Evolutionary conservation across 2,329 filamentous ascomycete species (phyloP).

Genomic region (Pestalotiopsis fici): DNA sequence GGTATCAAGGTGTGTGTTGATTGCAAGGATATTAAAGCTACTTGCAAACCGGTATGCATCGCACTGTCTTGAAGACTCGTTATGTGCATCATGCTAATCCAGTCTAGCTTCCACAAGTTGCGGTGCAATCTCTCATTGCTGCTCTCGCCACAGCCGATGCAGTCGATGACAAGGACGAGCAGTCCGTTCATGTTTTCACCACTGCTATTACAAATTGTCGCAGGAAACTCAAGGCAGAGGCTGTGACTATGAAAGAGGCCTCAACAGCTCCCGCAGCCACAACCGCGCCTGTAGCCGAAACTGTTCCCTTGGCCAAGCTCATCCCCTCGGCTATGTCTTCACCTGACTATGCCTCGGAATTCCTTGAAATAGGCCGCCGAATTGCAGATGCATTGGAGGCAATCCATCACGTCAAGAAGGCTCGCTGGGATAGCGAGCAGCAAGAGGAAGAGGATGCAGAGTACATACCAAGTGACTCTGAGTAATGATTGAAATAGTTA

Average conservation of each 20-base stretch:
- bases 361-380: not conserved
- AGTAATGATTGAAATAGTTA: too few species aligned
- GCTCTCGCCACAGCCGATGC: not conserved
- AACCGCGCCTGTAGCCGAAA: not conserved
- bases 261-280: not conserved
- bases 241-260: not conserved
- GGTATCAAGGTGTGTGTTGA: not conserved
- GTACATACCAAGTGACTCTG: too few species aligned
- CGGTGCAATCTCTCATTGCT: not conserved
- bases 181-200: not conserved
- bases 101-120: not conserved
- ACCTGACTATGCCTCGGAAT: not conserved
- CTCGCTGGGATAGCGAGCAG: not conserved
- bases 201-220: not conserved
- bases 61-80: not conserved
- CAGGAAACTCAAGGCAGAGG: accelerated
- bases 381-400: not conserved
- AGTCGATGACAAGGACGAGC: not conserved
- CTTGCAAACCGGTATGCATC: not conserved
- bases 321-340: too few species aligned
- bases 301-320: not conserved
- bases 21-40: not conserved
- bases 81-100: not conserved
- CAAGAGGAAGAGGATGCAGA: not conserved
- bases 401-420: not conserved